Conservation (phyloP, 2,329 filamentous ascomycete genomes). For the Penicillium corylophilum region DNA sequence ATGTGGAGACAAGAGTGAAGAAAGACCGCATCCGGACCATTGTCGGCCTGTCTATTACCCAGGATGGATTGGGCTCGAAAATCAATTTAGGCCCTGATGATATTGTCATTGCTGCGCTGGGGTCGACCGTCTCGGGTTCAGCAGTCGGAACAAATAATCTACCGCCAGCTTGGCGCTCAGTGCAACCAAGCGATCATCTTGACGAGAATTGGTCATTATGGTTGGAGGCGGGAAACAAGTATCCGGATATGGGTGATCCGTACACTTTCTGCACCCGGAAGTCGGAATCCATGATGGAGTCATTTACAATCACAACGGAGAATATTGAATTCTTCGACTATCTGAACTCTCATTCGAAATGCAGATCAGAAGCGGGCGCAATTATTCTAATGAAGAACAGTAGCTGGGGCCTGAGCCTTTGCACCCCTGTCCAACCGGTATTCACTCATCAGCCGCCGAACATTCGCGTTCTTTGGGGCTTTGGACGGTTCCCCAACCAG, state of each 20-base stretch:
- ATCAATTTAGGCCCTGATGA: slow-evolving; percentile 1
- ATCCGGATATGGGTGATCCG: slow-evolving; percentile 39
- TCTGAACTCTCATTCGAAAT: slow-evolving; percentile 29
- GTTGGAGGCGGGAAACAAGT: slow-evolving; percentile 39
- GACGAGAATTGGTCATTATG: slow-evolving; percentile 44
- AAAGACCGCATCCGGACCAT: not conserved
- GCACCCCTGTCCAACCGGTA: slow-evolving; percentile 44
- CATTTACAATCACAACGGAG: slow-evolving; percentile 44
- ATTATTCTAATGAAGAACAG: slow-evolving; percentile 42
- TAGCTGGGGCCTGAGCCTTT: slow-evolving; percentile 43
- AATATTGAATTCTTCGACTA: slow-evolving; percentile 30
- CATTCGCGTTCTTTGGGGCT: slow-evolving; percentile 43
- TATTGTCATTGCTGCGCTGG: slow-evolving; percentile 13
- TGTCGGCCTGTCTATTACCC: not conserved
- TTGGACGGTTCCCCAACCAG: slow-evolving; percentile 38
- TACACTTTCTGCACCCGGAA: slow-evolving; percentile 42
- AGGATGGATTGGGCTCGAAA: not conserved
- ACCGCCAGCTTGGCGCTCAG: not conserved
- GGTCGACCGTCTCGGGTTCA: slow-evolving; percentile 15
- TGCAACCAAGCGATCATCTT: not conserved
- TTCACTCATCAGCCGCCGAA: slow-evolving; percentile 38
- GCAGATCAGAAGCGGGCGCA: slow-evolving; percentile 34
- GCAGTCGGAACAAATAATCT: slow-evolving; percentile 9
- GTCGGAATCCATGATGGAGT: slow-evolving; percentile 40
- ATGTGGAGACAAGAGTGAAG: slow-evolving; percentile 1